Conservation (phyloP, 495 filamentous ascomycete genomes). For the Trichocladium uniseriatum region DNA sequence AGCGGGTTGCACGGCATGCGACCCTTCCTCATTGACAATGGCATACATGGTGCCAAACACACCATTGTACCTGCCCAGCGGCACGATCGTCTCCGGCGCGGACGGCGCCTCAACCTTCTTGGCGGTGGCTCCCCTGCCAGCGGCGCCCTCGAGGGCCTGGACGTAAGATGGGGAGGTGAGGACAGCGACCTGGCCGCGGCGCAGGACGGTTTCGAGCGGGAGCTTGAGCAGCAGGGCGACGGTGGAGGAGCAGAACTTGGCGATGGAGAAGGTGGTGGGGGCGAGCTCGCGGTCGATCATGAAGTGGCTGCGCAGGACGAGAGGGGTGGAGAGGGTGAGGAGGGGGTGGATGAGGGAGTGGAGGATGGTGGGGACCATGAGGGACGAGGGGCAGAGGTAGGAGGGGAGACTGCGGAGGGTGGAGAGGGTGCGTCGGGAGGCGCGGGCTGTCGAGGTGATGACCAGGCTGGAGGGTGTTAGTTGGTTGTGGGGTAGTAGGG, state of each 20-base stretch:
- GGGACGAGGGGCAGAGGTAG: constrained; percentile 56
- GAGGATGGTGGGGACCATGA: constrained; percentile 76
- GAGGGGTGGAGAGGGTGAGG: constrained; percentile 67
- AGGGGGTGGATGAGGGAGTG: constrained; percentile 75
- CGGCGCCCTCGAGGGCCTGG: constrained; percentile 30
- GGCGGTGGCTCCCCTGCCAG: constrained; percentile 7
- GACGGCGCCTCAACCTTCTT: constrained; percentile 20
- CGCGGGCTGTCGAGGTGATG: constrained; percentile 59
- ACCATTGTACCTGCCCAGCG: constrained; percentile 65
- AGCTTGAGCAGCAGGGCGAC: constrained; percentile 77
- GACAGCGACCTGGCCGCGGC: constrained; percentile 73
- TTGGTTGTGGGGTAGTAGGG: background rate
- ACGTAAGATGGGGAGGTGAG: constrained; percentile 35
- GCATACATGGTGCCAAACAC: constrained; percentile 79
- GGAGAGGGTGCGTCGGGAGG: constrained; percentile 62
- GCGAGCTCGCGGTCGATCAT: constrained; percentile 73
- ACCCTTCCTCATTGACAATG: constrained; percentile 77
- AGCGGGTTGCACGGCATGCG: constrained; percentile 26
- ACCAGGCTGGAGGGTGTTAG: constrained; percentile 45
- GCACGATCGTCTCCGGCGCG: constrained; percentile 60
- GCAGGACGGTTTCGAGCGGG: constrained; percentile 83
- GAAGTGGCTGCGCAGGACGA: constrained; percentile 69
- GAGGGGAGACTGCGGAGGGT: constrained; percentile 68
- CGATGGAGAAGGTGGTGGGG: constrained; percentile 66
- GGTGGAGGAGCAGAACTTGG: constrained; percentile 64